Conservation (phyloP, 495 filamentous ascomycete genomes). For the Penicillium simplicissimum region DNA sequence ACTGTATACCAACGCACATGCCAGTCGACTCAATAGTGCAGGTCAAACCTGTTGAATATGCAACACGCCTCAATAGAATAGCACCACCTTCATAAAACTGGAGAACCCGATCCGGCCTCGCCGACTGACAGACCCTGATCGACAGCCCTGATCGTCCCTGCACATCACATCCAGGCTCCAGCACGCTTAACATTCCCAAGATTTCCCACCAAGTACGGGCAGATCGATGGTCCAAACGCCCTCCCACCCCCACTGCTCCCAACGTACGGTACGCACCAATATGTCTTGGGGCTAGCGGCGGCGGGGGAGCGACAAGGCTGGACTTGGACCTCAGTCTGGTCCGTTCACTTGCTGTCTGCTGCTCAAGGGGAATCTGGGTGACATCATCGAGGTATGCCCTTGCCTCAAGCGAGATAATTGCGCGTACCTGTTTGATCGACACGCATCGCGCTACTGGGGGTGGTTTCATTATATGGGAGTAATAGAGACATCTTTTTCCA, state of each 20-base stretch:
- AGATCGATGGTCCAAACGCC: constrained; percentile 3
- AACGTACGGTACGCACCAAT: background rate
- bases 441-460: constrained; percentile 14
- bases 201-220: background rate
- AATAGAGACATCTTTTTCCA: background rate
- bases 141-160: constrained; percentile 10
- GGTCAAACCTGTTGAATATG: constrained; percentile 4
- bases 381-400: constrained; percentile 24
- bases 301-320: constrained; percentile 1
- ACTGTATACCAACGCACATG: constrained; percentile 13
- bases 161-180: constrained; percentile 14
- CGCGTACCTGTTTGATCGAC: constrained; percentile 18
- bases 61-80: constrained; percentile 16
- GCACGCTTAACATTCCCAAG: constrained; percentile 3
- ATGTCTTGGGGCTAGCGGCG: constrained; percentile 8
- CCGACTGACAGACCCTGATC: background rate
- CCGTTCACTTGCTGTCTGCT: background rate
- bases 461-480: constrained; percentile 14
- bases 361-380: constrained; percentile 14
- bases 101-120: background rate
- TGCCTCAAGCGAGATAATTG: constrained; percentile 13
- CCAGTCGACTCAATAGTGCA: constrained; percentile 14
- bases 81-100: background rate
- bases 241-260: background rate
- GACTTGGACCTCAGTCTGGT: background rate